phyloP scores from a whole-genome alignment of 352 stramenopile genomes.

The Globisporangium abappressorium region DNA sequence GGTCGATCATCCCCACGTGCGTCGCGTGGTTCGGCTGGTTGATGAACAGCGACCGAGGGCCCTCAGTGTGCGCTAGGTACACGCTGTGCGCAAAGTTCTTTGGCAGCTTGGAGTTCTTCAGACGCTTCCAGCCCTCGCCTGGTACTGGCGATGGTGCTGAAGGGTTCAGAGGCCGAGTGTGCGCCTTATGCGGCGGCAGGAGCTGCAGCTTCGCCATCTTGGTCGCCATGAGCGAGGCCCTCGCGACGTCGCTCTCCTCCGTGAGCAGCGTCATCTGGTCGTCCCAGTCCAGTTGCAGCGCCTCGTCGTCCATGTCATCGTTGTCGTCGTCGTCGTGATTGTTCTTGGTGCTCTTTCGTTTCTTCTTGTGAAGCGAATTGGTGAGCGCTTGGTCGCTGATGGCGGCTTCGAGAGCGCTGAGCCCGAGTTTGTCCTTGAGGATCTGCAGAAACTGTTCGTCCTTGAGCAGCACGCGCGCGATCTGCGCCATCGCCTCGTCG shows the following conservation, averaged over 20 bases:
- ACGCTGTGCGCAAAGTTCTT: constrained; percentile 59
- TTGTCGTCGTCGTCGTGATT: constrained; percentile 11
- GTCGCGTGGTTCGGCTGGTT: constrained; percentile 64
- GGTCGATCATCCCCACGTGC: constrained; percentile 70
- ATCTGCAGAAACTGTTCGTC: constrained; percentile 62
- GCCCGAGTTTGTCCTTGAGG: constrained; percentile 57
- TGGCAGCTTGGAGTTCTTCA: constrained; percentile 53
- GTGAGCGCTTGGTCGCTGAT: background rate
- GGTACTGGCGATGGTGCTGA: background rate
- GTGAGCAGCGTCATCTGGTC: constrained; percentile 40
- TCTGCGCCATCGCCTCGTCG: constrained; percentile 23
- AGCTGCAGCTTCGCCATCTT: constrained; percentile 68
- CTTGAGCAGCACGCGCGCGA: constrained; percentile 40
- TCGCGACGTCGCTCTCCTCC: constrained; percentile 50
- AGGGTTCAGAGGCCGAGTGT: constrained; percentile 20
- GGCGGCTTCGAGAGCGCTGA: constrained; percentile 21
- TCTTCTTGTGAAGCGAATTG: constrained; percentile 8
- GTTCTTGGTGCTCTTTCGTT: background rate
- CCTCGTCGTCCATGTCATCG: constrained; percentile 25
- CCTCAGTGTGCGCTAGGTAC: constrained; percentile 52
- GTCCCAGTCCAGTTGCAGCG: constrained; percentile 38
- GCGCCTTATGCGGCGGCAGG: constrained; percentile 17
- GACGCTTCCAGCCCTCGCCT: constrained; percentile 73
- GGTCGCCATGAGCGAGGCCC: constrained; percentile 42
- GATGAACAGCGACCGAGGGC: constrained; percentile 55